phyloP scores from a whole-genome alignment of 73 alveolate genomes.

The Tetrahymena thermophila region DNA sequence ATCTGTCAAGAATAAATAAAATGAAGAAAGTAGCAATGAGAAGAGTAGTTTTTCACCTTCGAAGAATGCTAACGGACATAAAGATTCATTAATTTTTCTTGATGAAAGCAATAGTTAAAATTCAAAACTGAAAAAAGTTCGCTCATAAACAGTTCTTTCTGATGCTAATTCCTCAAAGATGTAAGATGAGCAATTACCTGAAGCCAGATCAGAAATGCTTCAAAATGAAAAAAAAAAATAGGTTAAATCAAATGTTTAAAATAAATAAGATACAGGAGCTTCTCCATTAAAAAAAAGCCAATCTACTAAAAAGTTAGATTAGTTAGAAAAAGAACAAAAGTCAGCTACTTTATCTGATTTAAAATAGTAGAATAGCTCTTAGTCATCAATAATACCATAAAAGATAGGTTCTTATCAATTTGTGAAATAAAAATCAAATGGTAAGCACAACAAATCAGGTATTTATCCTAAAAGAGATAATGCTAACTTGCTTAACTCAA shows the following conservation, averaged over 20 bases:
- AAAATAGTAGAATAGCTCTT: neutral
- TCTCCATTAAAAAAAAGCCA: neutral
- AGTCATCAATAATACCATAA: neutral
- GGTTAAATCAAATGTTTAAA: neutral
- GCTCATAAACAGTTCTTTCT: neutral
- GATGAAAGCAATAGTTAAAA: neutral
- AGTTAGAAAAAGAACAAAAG: neutral
- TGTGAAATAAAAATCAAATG: neutral
- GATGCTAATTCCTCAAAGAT: neutral
- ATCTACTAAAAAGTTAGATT: neutral
- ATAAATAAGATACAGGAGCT: neutral
- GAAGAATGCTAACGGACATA: neutral
- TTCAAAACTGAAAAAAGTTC: neutral
- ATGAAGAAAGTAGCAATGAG: neutral
- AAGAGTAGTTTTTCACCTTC: neutral
- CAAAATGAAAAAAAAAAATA: neutral
- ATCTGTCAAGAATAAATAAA: neutral
- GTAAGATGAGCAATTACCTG: neutral
- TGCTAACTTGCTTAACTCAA: neutral
- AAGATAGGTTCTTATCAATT: neutral
- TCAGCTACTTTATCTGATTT: neutral
- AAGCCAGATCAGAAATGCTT: neutral
- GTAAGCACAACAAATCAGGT: neutral
- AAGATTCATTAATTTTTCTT: neutral
- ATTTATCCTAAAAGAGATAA: neutral